Percentiles rank a stretch among this genome's conserved stretches.
Evolutionary conservation across 768 basidiomycete species (phyloP).

Genomic region (Amanita polypyramis): DNA sequence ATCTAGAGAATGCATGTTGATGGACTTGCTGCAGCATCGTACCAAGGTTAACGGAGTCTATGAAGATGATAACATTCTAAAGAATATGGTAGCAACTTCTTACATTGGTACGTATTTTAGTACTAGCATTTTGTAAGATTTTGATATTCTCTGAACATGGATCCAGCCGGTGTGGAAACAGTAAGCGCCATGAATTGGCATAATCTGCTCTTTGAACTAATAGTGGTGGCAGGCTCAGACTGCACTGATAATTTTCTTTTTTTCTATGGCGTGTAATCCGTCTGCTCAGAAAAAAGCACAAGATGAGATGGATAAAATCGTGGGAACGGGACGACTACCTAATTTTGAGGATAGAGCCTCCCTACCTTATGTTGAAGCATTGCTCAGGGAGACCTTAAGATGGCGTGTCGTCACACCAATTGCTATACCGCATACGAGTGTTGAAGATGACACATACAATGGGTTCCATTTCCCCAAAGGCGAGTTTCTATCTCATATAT

Average conservation of each 20-base stretch:
- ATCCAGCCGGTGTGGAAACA: slow-evolving; percentile 3
- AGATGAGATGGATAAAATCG: neutral
- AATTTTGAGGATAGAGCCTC: too few species aligned
- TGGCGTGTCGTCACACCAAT: neutral
- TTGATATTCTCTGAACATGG: neutral
- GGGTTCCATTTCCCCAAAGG: slow-evolving; percentile 15
- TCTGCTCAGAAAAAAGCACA: slow-evolving; percentile 1
- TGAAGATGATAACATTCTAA: neutral
- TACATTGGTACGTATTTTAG: neutral
- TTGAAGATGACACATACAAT: slow-evolving; percentile 14
- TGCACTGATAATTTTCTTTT: neutral
- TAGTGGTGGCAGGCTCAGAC: neutral
- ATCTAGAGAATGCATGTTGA: neutral
- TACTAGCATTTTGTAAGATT: neutral
- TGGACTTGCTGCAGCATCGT: neutral
- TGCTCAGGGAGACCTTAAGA: neutral
- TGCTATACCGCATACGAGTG: neutral
- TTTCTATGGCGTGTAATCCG: neutral
- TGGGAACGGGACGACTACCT: neutral
- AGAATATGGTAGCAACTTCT: neutral
- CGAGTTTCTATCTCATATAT: neutral
- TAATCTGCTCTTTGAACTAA: neutral
- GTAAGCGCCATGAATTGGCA: neutral
- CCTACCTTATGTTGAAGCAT: neutral
- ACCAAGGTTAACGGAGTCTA: neutral